Evolutionary conservation across 306 rosid genomes (phyloP).

Genomic region (Lotus japonicus): DNA sequence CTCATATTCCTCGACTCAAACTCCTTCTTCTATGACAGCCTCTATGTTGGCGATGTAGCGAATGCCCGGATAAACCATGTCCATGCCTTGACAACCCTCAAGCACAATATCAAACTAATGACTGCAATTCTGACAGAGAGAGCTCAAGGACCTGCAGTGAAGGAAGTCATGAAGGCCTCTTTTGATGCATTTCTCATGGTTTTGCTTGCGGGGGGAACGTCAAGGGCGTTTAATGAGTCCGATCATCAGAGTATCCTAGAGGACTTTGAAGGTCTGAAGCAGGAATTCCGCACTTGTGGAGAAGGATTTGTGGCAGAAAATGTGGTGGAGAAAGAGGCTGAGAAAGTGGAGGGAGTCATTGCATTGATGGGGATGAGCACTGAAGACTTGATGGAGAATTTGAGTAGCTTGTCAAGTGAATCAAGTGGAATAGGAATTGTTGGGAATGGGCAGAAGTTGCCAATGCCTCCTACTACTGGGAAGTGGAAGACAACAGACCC

Average conservation of each 20-base stretch:
- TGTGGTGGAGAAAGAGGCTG: conserved; percentile 61
- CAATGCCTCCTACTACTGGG: conserved; percentile 94
- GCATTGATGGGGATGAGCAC: conserved; percentile 60
- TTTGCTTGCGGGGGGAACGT: conserved; percentile 75
- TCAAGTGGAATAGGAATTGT: conserved; percentile 46
- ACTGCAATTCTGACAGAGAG: conserved; percentile 47
- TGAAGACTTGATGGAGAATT: conserved; percentile 67
- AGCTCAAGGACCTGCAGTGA: conserved; percentile 58
- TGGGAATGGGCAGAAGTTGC: conserved; percentile 57
- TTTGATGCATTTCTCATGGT: conserved; percentile 73
- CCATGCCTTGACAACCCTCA: conserved; percentile 37
- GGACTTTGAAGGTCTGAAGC: conserved; percentile 61
- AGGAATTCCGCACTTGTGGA: conserved; percentile 41
- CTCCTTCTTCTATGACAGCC: conserved; percentile 53
- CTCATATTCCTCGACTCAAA: conserved; percentile 69
- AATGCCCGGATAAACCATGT: conserved; percentile 38
- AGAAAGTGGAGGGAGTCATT: conserved; percentile 64
- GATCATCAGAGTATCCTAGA: conserved; percentile 56
- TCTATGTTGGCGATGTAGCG: conserved; percentile 53
- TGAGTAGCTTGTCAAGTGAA: conserved; percentile 54
- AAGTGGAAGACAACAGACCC: conserved; percentile 78
- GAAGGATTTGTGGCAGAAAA: conserved; percentile 57
- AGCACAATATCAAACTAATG: conserved; percentile 70
- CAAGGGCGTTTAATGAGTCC: conserved; percentile 48
- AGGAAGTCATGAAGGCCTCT: conserved; percentile 68